Evolutionary conservation across 352 stramenopile species (phyloP).

Genomic region (Phytophthora europaea): DNA sequence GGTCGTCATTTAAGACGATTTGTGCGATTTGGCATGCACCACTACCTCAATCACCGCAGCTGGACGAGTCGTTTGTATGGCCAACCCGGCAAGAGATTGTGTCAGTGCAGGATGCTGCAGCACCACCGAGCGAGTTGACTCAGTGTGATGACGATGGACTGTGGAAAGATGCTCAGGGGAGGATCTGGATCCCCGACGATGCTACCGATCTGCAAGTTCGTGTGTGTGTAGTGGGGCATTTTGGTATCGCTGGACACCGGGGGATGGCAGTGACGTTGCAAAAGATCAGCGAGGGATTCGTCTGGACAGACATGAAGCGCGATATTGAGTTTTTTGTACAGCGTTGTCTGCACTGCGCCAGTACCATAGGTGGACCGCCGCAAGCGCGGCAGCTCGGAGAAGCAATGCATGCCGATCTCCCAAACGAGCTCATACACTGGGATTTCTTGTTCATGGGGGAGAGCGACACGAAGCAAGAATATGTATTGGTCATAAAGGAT

Average conservation of each 20-base stretch:
- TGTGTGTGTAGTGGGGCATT: slow-evolving; percentile 37
- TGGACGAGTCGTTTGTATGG: slow-evolving; percentile 13
- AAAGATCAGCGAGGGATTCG: slow-evolving; percentile 13
- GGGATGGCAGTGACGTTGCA: slow-evolving; percentile 21
- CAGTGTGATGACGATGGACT: neutral
- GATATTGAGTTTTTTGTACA: slow-evolving; percentile 32
- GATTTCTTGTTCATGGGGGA: neutral
- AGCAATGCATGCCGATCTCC: neutral
- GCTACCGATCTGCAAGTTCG: slow-evolving; percentile 30
- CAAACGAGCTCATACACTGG: neutral
- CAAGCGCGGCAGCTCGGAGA: slow-evolving; percentile 14
- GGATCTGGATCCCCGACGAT: slow-evolving; percentile 20
- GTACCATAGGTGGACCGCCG: neutral
- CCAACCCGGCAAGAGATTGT: neutral
- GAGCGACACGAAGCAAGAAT: neutral
- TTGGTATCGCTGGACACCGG: slow-evolving; percentile 32
- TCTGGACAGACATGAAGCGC: slow-evolving; percentile 18
- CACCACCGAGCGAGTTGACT: neutral
- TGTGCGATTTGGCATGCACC: slow-evolving; percentile 11
- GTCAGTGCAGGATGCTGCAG: neutral
- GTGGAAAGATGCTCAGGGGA: neutral
- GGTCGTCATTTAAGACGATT: neutral
- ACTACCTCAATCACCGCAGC: slow-evolving; percentile 3
- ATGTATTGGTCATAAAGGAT: neutral
- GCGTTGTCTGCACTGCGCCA: slow-evolving; percentile 28